Conservation (phyloP, 2,329 filamentous ascomycete genomes). For the Penicillium sp. region DNA sequence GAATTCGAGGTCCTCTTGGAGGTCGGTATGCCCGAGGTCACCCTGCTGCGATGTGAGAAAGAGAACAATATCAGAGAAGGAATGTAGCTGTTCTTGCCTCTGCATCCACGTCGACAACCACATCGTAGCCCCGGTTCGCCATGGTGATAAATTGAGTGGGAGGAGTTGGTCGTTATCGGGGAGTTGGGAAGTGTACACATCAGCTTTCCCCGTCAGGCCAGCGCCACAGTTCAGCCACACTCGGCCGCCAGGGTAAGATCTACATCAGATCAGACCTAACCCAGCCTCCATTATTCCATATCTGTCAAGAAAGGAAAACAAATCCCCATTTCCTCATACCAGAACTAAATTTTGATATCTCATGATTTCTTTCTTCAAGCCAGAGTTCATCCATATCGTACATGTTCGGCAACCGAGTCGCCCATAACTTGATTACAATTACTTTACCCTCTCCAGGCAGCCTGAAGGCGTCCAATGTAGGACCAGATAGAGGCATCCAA, state of each 20-base stretch:
- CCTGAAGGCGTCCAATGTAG: slow-evolving; percentile 30
- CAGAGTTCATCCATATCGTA: no score
- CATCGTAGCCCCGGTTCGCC: slow-evolving; percentile 89
- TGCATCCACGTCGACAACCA: slow-evolving; percentile 94
- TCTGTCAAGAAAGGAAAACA: neutral
- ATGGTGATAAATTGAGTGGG: slow-evolving; percentile 46
- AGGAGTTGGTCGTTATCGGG: slow-evolving; percentile 20
- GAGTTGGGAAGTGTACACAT: slow-evolving; percentile 35
- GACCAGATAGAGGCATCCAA: slow-evolving; percentile 36
- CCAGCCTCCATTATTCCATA: neutral
- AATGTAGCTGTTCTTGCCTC: slow-evolving; percentile 60
- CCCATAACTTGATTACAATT: no score
- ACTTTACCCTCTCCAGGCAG: slow-evolving; percentile 1
- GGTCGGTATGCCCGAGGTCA: slow-evolving; percentile 94
- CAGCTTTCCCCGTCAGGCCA: slow-evolving; percentile 27
- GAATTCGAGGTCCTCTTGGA: slow-evolving; percentile 98
- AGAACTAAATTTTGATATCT: no score
- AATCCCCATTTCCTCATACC: no score
- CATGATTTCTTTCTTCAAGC: neutral
- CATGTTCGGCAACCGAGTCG: no score
- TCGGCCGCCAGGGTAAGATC: no score
- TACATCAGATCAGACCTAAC: no score
- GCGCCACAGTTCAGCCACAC: slow-evolving; percentile 34
- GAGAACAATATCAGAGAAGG: neutral
- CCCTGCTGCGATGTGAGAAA: slow-evolving; percentile 57